Evolutionary conservation across 1,284 basidiomycete genomes (phyloP).

Genomic region (Ustilago esculenta): DNA sequence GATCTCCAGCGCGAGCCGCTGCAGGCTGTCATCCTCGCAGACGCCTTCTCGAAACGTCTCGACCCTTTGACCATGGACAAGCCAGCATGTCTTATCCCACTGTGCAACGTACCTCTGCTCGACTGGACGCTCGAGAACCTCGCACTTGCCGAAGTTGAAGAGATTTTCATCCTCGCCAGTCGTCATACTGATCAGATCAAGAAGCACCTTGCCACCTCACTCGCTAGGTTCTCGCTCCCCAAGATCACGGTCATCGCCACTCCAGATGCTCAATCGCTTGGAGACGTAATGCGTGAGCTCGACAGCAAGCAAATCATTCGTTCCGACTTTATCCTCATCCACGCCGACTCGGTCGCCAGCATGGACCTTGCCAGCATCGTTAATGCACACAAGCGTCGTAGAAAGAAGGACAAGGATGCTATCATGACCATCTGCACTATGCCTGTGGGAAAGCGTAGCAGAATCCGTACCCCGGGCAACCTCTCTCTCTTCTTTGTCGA

Average conservation of each 20-base stretch:
- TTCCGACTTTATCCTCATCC: constrained; percentile 80
- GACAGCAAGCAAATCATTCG: constrained; percentile 88
- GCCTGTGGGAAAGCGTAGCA: constrained; percentile 33
- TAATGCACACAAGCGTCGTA: constrained; percentile 84
- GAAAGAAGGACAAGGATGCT: constrained; percentile 86
- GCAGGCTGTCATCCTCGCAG: constrained; percentile 91
- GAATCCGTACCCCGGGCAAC: constrained; percentile 49
- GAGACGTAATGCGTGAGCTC: constrained; percentile 95
- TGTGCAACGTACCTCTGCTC: constrained; percentile 90
- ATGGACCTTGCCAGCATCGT: constrained; percentile 89
- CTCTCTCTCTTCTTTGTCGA: constrained; percentile 56
- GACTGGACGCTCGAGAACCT: constrained; percentile 97
- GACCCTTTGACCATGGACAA: constrained; percentile 77
- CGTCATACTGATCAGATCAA: constrained; percentile 54
- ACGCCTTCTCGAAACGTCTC: constrained; percentile 93
- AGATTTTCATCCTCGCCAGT: constrained; percentile 89
- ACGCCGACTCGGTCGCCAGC: constrained; percentile 93
- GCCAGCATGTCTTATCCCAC: constrained; percentile 79
- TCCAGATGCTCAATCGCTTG: constrained; percentile 86
- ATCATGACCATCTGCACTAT: constrained; percentile 79
- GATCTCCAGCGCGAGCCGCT: constrained; percentile 69
- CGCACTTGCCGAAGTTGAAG: constrained; percentile 88
- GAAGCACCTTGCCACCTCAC: constrained; percentile 74
- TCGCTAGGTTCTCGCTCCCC: constrained; percentile 60
- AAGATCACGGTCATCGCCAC: constrained; percentile 81